Evolutionary conservation across 345 rosid genomes (phyloP).

Genomic region (Angophora floribunda): DNA sequence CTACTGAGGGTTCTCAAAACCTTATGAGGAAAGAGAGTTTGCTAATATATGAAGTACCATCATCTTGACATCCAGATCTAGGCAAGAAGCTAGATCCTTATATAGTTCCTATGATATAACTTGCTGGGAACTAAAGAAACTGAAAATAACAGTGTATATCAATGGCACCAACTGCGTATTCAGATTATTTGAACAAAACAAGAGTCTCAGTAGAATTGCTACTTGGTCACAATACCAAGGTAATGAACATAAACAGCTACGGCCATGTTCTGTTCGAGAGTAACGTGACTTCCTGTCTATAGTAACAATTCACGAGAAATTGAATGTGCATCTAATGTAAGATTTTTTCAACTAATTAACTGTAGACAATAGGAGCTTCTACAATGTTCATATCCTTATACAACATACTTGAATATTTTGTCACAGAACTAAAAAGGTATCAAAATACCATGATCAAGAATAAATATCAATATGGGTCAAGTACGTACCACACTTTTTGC

Average conservation of each 20-base stretch:
- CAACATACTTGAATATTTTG: background rate
- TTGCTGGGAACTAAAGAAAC: background rate
- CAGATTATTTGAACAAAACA: background rate
- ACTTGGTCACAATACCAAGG: background rate
- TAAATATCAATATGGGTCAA: background rate
- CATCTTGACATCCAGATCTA: background rate
- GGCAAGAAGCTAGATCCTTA: background rate
- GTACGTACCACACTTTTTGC: slow-evolving; percentile 86
- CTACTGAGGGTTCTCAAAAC: background rate
- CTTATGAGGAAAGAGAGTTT: background rate
- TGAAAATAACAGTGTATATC: background rate
- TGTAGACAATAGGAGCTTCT: background rate
- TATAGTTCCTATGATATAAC: background rate
- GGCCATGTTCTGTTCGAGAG: background rate
- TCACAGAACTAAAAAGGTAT: background rate
- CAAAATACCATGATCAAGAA: background rate
- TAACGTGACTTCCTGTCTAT: background rate
- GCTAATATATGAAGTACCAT: background rate
- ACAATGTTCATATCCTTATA: background rate
- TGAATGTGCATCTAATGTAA: background rate
- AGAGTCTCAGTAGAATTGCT: background rate
- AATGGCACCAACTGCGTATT: background rate
- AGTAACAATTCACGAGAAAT: background rate
- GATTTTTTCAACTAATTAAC: background rate
- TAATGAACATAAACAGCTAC: background rate